Percentiles rank a stretch among this genome's conserved stretches.
phyloP scores from a whole-genome alignment of 2,329 filamentous ascomycete species.

The Fusarium praegraminearum region DNA sequence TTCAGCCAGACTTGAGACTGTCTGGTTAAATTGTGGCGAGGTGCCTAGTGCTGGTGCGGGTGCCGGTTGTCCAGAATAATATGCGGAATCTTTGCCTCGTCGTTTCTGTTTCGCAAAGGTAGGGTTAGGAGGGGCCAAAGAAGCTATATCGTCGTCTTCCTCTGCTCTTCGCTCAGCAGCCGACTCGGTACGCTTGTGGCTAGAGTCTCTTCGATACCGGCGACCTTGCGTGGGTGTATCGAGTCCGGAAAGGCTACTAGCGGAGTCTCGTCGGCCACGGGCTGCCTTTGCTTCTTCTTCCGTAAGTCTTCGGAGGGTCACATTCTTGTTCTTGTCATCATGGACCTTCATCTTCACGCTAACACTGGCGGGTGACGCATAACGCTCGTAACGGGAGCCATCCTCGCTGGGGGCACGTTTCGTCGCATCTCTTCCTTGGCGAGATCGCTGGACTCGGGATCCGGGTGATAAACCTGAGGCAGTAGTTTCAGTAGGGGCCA shows the following conservation, averaged over 20 bases:
- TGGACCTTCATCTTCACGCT: conserved; percentile 71
- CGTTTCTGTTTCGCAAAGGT: conserved; percentile 64
- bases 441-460: conserved; percentile 57
- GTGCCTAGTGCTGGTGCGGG: conserved; percentile 53
- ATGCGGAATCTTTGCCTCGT: conserved; percentile 70
- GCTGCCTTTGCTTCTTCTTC: conserved; percentile 67
- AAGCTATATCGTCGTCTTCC: conserved; percentile 54
- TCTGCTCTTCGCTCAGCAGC: conserved; percentile 61
- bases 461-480: conserved; percentile 49
- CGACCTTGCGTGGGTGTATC: conserved; percentile 61
- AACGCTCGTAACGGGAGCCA: conserved; percentile 54
- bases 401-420: conserved; percentile 60
- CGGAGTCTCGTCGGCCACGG: conserved; percentile 62
- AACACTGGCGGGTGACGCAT: conserved; percentile 59
- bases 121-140: conserved; percentile 67
- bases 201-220: conserved; percentile 67
- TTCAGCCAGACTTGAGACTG: conserved; percentile 62
- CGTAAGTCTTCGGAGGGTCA: conserved; percentile 71
- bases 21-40: conserved; percentile 52
- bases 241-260: conserved; percentile 68
- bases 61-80: conserved; percentile 65
- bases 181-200: conserved; percentile 60
- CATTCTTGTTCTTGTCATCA: conserved; percentile 69
- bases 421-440: conserved; percentile 56
- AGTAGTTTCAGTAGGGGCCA: conserved; percentile 47